Base-by-base conservation (phyloP, 148 eudicot species). In the Diospyros kaki region DNA sequence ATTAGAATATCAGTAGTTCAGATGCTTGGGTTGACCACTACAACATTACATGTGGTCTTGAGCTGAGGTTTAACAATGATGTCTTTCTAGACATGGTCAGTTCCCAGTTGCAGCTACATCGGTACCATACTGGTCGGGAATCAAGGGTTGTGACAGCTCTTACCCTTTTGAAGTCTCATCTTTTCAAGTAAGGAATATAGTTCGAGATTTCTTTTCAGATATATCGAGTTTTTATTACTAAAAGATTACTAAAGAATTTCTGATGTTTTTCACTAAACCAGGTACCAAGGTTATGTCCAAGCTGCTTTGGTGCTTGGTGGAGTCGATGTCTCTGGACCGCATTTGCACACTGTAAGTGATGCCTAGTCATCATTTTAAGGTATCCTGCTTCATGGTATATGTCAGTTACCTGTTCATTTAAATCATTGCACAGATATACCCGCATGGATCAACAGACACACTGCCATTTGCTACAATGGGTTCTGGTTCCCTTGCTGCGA, bases 241-340 rank as follows among this genome's bases (percentile, higher is more conserved):
- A 3, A 51, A 66, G 13, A n/a, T 56, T 67, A 62, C 18, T 67
- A 51, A 43, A 60, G 51, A 54, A 51, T 48, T 62, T 71, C 69
- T 50, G 42, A 58, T 69, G 67, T 66, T 63, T 79, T 44, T 66
- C 28, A 48, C 77, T 80, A 75, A 52, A 80, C 64, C 81, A 94
- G 93, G 82, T 85, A 94, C 73, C 97, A 94, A 80, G 95, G 98
- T 73, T 78, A 92, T 78, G 97, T 91, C 62, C 83, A 89, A 28
- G 97, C 98, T 78, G 97, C 98, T 58, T 81, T 94, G 84, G 98
- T 91, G 69, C 92, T 91, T 62, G 98, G 98, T 72, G 98, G 97
- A 78, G 97, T 91, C 71, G 95, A 91, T 82, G 86, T 94, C 53
- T 82, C 91, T 42, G 94, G 95, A 69, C 98, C 98, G 12, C 98